A percentile compares a stretch with the other conserved stretches of the same genome.
phyloP scores from a whole-genome alignment of 768 basidiomycete genomes.

The Wakefieldia striispora region DNA sequence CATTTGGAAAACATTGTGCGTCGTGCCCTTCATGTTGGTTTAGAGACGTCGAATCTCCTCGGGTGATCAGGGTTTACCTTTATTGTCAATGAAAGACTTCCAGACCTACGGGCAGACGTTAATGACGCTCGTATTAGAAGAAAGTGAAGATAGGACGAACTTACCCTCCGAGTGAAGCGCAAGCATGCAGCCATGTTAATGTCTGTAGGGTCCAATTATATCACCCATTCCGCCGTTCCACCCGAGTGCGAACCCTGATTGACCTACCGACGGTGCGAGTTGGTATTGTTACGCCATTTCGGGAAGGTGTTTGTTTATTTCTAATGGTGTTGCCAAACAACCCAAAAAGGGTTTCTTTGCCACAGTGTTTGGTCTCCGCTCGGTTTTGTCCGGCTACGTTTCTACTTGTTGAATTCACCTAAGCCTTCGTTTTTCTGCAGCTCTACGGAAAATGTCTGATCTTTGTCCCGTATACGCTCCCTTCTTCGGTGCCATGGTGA shows the following conservation, averaged over 20 bases:
- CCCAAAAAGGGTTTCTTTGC: conserved; percentile 1
- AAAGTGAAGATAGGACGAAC: conserved; percentile 7
- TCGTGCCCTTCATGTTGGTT: conserved; percentile 61
- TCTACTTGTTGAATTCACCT: conserved; percentile 5
- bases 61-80: conserved; percentile 45
- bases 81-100: conserved; percentile 74
- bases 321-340: conserved; percentile 30
- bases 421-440: conserved; percentile 1
- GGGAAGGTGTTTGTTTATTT: conserved; percentile 30
- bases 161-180: conserved; percentile 64
- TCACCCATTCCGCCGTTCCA: no score
- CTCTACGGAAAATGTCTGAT: conserved; percentile 57
- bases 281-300: background rate
- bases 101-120: conserved; percentile 50
- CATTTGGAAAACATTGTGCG: conserved; percentile 75
- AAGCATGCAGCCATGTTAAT: conserved; percentile 63
- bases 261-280: no score
- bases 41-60: background rate
- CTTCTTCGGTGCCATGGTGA: conserved; percentile 96
- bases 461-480: conserved; percentile 94
- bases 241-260: no score
- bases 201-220: no score
- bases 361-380: conserved; percentile 24
- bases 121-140: conserved; percentile 3
- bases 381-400: conserved; percentile 19